Evolutionary conservation across 2,329 filamentous ascomycete genomes (phyloP).

Genomic region (Fusarium sublunatum): DNA sequence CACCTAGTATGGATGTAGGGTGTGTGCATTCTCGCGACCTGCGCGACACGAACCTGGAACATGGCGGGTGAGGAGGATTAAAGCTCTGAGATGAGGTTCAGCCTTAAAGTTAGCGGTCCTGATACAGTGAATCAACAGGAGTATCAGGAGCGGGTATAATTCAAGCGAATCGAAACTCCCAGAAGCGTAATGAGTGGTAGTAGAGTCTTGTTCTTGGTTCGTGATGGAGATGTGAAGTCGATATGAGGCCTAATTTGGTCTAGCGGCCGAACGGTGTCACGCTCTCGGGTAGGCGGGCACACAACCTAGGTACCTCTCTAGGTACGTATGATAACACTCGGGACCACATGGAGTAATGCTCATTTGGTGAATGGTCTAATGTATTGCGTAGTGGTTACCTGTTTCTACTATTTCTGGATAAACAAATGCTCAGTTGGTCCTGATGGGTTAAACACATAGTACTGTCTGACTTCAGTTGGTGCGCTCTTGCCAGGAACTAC

Average conservation of each 20-base stretch:
- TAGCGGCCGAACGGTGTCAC: conserved; percentile 22
- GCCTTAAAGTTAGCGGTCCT: background rate
- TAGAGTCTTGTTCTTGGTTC: conserved; percentile 1
- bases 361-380: too few species aligned
- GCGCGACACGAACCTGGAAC: conserved; percentile 43
- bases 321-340: too few species aligned
- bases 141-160: background rate
- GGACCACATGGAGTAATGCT: too few species aligned
- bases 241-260: conserved; percentile 20
- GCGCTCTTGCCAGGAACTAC: too few species aligned
- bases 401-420: too few species aligned
- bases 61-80: conserved; percentile 21
- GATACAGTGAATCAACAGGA: too few species aligned
- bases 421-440: too few species aligned
- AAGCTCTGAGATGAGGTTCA: background rate
- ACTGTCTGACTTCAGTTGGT: too few species aligned
- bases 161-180: background rate
- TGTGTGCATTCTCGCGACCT: conserved; percentile 3
- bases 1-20: background rate
- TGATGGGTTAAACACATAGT: too few species aligned
- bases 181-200: background rate
- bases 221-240: conserved; percentile 27
- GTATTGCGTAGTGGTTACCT: too few species aligned
- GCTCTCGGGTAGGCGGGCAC: conserved; percentile 19
- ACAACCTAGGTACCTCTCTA: too few species aligned